Base-by-base conservation (phyloP, 2,329 filamentous ascomycete genomes). In the Alternaria ethzedia region DNA sequence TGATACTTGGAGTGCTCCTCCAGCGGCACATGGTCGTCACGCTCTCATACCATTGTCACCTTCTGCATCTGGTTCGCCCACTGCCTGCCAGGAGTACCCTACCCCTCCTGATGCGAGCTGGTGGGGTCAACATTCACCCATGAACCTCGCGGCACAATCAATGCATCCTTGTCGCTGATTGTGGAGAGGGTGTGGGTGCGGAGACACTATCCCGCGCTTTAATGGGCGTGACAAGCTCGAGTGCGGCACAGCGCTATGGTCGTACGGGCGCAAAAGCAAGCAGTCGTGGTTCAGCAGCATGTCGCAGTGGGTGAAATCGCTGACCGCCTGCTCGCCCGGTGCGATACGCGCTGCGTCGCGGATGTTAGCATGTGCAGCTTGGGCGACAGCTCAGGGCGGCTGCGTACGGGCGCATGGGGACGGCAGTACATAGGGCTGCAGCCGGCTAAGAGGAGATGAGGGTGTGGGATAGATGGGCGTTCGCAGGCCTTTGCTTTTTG, bases 381-480 rank as follows among this genome's bases (percentile, higher is more conserved):
- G 28, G 44, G 61, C 57, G 47, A 47, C 49, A 64, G 43, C 21
- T 17, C 47, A 62, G 61, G 58, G 63, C 57, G 51, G 55, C 59
- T 57, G 56, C 68, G 45, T 58, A 61, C 65, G 59, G 66, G 51
- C 54, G 59, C 59, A 65, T 56, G 26, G 47, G 57, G 57, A 41
- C 63, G 55, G 65, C 61, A 54, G 66, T 50, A 60, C 61, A 54
- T 72, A 73, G 70, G 72, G 70, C 72, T 73, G 70, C 70, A 73
- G 63, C 25, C 59, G 59, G 66, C 64, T 62, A 59, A 51, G 59
- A 59, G 54, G 47, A 63, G 59, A 64, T 50, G 59, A 63, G 60
- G 56, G 56, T 64, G 64, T 54, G 67, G 57, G 64, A 59, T 64
- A 64, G 47, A 60, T 59, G 54, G 57, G 59, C 52, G 58, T 59